Percentiles rank a stretch among this genome's conserved stretches.
These are phyloP conservation scores for Nicotiana otophora DNA, from an alignment of 257 asterid genomes.

Conservation along the genomic window DNA sequence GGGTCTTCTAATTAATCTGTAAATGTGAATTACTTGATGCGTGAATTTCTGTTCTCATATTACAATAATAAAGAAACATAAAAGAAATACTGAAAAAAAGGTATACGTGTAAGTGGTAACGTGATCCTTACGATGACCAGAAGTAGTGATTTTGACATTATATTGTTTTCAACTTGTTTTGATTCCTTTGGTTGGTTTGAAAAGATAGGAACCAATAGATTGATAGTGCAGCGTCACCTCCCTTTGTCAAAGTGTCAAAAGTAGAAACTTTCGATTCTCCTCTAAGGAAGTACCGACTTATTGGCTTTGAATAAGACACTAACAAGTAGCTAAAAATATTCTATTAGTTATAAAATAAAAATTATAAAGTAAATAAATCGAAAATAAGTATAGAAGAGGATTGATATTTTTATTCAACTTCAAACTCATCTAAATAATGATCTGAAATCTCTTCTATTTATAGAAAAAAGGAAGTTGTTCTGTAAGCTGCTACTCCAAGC, in stretches of 20 bases:
- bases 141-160: constrained; percentile 29
- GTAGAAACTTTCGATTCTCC: constrained; percentile 17
- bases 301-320: constrained; percentile 20
- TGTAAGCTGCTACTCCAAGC: too few relatives aligned
- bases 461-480: too few relatives aligned
- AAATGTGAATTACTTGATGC: constrained; percentile 17
- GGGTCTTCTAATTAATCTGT: constrained; percentile 12
- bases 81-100: neutral
- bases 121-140: constrained; percentile 7
- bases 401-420: too few relatives aligned
- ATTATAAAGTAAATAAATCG: too few relatives aligned
- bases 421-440: too few relatives aligned
- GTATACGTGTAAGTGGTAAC: too few relatives aligned
- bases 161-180: constrained; percentile 17
- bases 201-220: constrained; percentile 23
- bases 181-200: constrained; percentile 27
- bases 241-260: constrained; percentile 20
- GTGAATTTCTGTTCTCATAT: neutral
- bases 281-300: constrained; percentile 21
- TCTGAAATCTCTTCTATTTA: too few relatives aligned
- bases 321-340: neutral
- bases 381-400: too few relatives aligned
- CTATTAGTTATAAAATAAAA: too few relatives aligned
- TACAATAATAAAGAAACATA: neutral
- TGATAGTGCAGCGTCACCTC: constrained; percentile 23